Base-by-base conservation (phyloP, 2,329 filamentous ascomycete genomes). In the Karstenula rhodostoma region DNA sequence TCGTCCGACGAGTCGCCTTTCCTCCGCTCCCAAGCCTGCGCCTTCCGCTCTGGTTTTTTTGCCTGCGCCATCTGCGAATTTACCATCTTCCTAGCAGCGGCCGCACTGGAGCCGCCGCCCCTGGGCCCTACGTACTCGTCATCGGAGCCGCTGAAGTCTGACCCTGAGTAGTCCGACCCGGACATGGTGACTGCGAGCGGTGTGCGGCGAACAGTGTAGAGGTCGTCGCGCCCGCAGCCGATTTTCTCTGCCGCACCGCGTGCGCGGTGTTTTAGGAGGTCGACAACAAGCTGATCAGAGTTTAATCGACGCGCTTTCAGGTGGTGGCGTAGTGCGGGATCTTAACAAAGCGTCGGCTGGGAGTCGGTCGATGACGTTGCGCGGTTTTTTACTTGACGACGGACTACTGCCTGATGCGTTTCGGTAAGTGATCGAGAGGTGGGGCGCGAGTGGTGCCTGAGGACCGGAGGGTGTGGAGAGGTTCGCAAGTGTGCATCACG, bases 101-200 rank as follows among this genome's bases (percentile, higher is more conserved):
- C 71, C 27, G 68, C 65, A 71, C 63, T 69, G 61, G 67, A 70
- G 64, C 62, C 71, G 19, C 63, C 62, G 37, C 62, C 70, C 54
- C 77, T 78, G 53, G 81, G 56, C 77, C 80, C 65, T 63, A 82
- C 80, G 61, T 88, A 82, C 64, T 90, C 89, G 70, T 90, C 89
- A 68, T 90, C 88, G 25, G 88, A 90, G 6, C 60, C 67, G 74
- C 83, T 81, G 69, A 86, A 85, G 61, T 87, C 85, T 62, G 90
- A 84, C 74, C 87, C 91, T 67, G 91, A 89, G 76, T 87, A 89
- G 73, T 92, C 90, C 19, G 89, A 91, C 78, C 91, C 89, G 58
- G 88, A 87, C 90, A 92, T 92, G 62, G 72, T 27, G 57, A 27
- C 37, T 35, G n/a, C 32, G 52, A 42, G 43, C 50, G 35, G 55